Evolutionary conservation across 73 alveolate genomes (phyloP).

Genomic region (Symbiodinium natans): DNA sequence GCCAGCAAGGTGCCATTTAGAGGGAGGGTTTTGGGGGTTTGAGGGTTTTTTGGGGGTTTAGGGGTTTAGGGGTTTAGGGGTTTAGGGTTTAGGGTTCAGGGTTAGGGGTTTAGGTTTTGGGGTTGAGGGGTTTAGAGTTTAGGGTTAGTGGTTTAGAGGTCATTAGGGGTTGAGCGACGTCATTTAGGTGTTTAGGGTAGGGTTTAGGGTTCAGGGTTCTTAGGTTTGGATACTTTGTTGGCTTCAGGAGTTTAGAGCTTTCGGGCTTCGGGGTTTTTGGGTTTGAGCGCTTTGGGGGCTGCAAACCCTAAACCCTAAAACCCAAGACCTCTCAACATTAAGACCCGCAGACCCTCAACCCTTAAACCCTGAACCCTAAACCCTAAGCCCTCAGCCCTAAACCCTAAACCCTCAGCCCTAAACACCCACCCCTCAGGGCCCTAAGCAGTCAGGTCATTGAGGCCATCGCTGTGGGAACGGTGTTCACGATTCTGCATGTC

Average conservation of each 20-base stretch:
- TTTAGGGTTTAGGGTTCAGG: not conserved
- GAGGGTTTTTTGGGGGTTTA: too few species aligned
- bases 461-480: slow-evolving; percentile 30
- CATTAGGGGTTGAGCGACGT: too few species aligned
- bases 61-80: too few species aligned
- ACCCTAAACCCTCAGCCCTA: too few species aligned
- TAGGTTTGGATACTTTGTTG: not conserved
- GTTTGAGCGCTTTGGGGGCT: not conserved
- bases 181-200: not conserved
- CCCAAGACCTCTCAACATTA: not conserved
- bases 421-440: not conserved
- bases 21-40: not conserved
- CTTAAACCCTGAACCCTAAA: not conserved
- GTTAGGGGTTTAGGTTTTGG: not conserved
- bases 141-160: not conserved
- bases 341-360: not conserved
- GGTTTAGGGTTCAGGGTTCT: not conserved
- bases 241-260: not conserved
- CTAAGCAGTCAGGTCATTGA: slow-evolving; percentile 33
- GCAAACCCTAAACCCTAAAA: not conserved
- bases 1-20: slow-evolving; percentile 37
- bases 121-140: not conserved
- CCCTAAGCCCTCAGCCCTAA: too few species aligned
- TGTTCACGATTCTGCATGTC: slow-evolving; percentile 29
- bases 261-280: not conserved